A percentile compares a stretch with the other conserved stretches of the same genome.
Conservation (phyloP, 2,329 filamentous ascomycete genomes). For the Curvularia spicifera region DNA sequence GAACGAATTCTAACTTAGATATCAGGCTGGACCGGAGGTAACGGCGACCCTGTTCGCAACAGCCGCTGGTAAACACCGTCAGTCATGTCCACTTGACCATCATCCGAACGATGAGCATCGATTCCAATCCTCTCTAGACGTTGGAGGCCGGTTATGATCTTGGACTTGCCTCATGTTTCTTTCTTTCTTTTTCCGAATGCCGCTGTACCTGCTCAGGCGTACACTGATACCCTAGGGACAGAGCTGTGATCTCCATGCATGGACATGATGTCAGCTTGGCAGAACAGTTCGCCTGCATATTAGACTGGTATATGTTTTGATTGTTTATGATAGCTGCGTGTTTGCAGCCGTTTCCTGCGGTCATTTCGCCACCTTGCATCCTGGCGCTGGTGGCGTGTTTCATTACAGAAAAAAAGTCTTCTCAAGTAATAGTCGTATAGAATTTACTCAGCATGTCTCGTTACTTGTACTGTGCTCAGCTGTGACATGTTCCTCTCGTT, state of each 20-base stretch:
- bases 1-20: constrained; percentile 24
- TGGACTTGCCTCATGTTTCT: constrained; percentile 19
- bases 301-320: constrained; percentile 41
- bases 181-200: constrained; percentile 6
- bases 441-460: constrained; percentile 16
- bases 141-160: constrained; percentile 22
- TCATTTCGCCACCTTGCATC: constrained; percentile 29
- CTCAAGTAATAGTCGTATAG: constrained; percentile 38
- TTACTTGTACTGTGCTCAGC: neutral
- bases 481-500: neutral
- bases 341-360: constrained; percentile 9
- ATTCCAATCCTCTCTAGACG: constrained; percentile 26
- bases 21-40: constrained; percentile 48
- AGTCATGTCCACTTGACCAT: constrained; percentile 6
- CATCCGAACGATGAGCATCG: constrained; percentile 17
- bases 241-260: constrained; percentile 25
- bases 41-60: constrained; percentile 50
- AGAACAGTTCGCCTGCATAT: constrained; percentile 21
- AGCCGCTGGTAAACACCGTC: constrained; percentile 48
- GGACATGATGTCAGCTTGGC: constrained; percentile 12
- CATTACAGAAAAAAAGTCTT: constrained; percentile 33
- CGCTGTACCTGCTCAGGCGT: constrained; percentile 24
- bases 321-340: constrained; percentile 19
- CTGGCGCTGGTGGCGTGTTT: constrained; percentile 37
- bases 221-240: constrained; percentile 43